Conservation (phyloP, 805 yeast genomes). For the Candida silvicultrix region DNA sequence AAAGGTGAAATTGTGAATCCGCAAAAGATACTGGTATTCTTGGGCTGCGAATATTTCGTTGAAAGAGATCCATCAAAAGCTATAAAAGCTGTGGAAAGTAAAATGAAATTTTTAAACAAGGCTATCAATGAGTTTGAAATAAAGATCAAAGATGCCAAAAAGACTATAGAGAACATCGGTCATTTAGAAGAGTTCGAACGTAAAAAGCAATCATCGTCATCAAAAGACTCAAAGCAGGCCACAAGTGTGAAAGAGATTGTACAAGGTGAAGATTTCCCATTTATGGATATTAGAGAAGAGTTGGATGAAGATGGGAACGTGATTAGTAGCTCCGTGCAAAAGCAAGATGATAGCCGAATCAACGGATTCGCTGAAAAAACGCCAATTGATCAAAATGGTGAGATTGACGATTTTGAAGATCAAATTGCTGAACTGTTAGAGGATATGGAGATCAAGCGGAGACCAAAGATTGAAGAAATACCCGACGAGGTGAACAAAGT, state of each 20-base stretch:
- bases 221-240: not conserved
- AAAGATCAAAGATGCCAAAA: slow-evolving; percentile 34
- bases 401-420: slow-evolving; percentile 10
- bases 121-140: slow-evolving; percentile 34
- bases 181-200: slow-evolving; percentile 14
- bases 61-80: slow-evolving; percentile 28
- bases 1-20: slow-evolving; percentile 17
- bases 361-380: not conserved
- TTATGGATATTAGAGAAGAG: slow-evolving; percentile 80
- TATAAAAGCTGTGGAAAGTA: slow-evolving; percentile 19
- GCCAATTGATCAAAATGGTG: slow-evolving; percentile 24
- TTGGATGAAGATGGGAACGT: slow-evolving; percentile 65
- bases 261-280: slow-evolving; percentile 42
- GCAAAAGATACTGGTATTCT: slow-evolving; percentile 21
- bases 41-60: slow-evolving; percentile 37
- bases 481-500: not conserved
- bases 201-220: not conserved
- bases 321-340: not conserved
- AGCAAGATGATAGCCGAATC: not conserved
- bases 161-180: slow-evolving; percentile 24
- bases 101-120: slow-evolving; percentile 24
- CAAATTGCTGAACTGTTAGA: slow-evolving; percentile 24
- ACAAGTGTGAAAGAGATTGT: slow-evolving; percentile 22
- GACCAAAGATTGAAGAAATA: slow-evolving; percentile 5
- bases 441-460: slow-evolving; percentile 18